phyloP scores from a whole-genome alignment of 306 rosid genomes.

The Sicyos baderoa region DNA sequence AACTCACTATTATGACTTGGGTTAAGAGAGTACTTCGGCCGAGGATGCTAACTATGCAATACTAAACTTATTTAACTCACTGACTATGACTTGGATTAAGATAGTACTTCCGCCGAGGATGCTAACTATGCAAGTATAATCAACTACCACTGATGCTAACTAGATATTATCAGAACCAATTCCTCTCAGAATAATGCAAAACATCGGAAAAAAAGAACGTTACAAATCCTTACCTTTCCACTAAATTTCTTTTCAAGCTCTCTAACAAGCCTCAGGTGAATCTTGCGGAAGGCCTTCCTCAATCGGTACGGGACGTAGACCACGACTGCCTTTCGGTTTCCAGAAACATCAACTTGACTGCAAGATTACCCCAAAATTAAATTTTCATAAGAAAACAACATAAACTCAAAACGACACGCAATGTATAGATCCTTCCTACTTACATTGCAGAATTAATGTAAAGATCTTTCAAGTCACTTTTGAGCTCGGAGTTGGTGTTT shows the following conservation, averaged over 20 bases:
- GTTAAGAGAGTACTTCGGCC: background rate
- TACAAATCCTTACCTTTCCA: conserved; percentile 53
- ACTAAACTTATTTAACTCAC: background rate
- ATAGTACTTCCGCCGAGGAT: background rate
- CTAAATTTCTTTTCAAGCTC: conserved; percentile 93
- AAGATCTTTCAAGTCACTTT: conserved; percentile 84
- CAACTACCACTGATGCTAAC: background rate
- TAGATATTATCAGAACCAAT: background rate
- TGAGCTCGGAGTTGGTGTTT: conserved; percentile 72
- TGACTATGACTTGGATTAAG: background rate
- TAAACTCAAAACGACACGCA: background rate
- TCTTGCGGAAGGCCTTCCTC: conserved; percentile 71
- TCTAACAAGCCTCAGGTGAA: conserved; percentile 71
- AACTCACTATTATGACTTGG: background rate
- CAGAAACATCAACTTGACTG: conserved; percentile 73
- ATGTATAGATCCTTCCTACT: conserved; percentile 17
- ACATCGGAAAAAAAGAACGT: background rate
- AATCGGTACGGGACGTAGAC: conserved; percentile 64
- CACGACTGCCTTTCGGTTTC: conserved; percentile 71
- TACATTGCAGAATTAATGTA: conserved; percentile 78
- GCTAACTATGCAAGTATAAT: background rate
- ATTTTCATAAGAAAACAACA: background rate
- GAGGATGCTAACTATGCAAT: background rate
- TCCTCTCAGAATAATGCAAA: background rate
- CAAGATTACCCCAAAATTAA: background rate